Evolutionary conservation across 768 basidiomycete species (phyloP), one percentile per base, ranked within the genome.

Genomic region (Epithele typhae): DNA sequence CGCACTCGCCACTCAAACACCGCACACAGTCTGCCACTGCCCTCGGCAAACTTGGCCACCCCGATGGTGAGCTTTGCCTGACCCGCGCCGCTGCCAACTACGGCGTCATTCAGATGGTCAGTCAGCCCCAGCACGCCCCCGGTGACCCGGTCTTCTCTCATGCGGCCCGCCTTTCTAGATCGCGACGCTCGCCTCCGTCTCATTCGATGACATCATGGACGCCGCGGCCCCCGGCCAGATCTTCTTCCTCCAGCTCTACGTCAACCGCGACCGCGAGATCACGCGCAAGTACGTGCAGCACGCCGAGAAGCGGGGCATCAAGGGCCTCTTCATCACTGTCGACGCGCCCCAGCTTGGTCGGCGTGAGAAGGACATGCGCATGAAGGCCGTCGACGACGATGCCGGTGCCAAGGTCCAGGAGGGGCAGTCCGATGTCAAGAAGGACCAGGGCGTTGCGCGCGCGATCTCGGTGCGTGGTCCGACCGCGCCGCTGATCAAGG

Each of bases 281-380:
- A 95, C 94, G 10, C 82, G 84, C 62, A 79, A 82, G 47, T 81
- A 92, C 41, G 89, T 98, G 0, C 80, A 89, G 59, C 89, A 95
- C 53, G 95, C 95, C 1, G 92, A 93, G 66, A 70, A 75, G 51
- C 80, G 92, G 17, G 95, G 95, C 2, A 78, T 99, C 58, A 94
- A 92, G 63, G 95, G 78, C 2, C 71, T 98, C 12, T 96, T 98
- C 68, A 95, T 98, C 62, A 97, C 95, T 0, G 95, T 98, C 21
- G 95, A 98, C 68, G 95, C 95, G 0, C 94, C 95, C 3, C 93
- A 96, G 56, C 82, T 97, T 7, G 95, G 95, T 34, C 79, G 93
- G 11, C 77, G 94, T 45, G 93, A 95, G 64, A 92, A 92, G 68
- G 81, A 98, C 70, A 45, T 55, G 57, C 49, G 45, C 52, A 52